These are phyloP conservation scores for Brassica juncea DNA, from an alignment of 345 rosid species.

Conservation along the genomic window DNA sequence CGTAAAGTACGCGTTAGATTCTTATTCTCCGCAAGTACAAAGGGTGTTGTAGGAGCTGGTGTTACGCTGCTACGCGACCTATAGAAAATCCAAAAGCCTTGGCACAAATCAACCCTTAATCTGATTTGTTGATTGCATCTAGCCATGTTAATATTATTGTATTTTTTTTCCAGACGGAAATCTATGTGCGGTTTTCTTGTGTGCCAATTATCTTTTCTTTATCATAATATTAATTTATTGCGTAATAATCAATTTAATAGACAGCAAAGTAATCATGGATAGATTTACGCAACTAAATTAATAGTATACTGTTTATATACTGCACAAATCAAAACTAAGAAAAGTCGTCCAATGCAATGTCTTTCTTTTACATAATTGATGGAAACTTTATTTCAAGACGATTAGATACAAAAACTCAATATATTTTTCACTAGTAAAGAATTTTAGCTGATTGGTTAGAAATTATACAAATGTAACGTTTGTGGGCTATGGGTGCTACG, in stretches of 20 bases:
- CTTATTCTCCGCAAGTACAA: neutral
- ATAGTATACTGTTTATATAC: neutral
- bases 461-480: neutral
- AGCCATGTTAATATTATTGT: neutral
- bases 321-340: neutral
- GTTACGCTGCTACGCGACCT: slow-evolving; percentile 29
- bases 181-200: neutral
- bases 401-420: neutral
- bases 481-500: neutral
- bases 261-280: too few species aligned
- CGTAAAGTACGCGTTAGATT: neutral
- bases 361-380: slow-evolving; percentile 21
- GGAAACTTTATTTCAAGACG: neutral
- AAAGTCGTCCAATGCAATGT: neutral
- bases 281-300: neutral
- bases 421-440: neutral
- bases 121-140: neutral
- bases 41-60: neutral
- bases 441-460: neutral
- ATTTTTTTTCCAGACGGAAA: neutral
- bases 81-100: neutral
- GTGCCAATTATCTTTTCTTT: neutral
- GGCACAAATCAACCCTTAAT: neutral
- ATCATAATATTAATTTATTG: too few species aligned
- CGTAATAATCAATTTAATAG: too few species aligned